phyloP scores from a whole-genome alignment of 2,329 filamentous ascomycete species.

The Uncinocarpus reesii region DNA sequence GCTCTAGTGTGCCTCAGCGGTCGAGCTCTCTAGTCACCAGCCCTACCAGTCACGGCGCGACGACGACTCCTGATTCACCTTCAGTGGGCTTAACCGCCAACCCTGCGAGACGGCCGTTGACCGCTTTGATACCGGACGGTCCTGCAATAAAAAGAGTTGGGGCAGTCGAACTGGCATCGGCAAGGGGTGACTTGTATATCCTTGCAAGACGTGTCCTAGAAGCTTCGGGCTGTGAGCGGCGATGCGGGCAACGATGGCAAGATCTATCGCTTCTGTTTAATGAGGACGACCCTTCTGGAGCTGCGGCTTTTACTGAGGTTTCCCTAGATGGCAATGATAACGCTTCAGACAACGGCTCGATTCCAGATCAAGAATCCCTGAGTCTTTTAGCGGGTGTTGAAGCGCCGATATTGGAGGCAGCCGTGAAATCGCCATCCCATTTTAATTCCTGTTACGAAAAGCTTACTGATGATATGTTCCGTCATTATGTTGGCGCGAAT shows the following conservation, averaged over 20 bases:
- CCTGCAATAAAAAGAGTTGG: constrained; percentile 43
- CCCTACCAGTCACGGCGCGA: neutral
- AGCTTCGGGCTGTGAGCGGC: constrained; percentile 57
- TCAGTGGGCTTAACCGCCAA: constrained; percentile 13
- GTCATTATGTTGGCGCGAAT: constrained; percentile 70
- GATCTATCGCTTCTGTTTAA: constrained; percentile 40
- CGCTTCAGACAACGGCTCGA: constrained; percentile 15
- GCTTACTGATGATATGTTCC: constrained; percentile 73
- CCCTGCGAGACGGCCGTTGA: constrained; percentile 38
- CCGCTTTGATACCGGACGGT: constrained; percentile 33
- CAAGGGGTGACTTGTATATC: constrained; percentile 69
- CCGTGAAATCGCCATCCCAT: constrained; percentile 50
- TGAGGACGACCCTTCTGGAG: constrained; percentile 23
- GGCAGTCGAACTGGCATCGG: constrained; percentile 69
- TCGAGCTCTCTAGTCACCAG: constrained; percentile 23
- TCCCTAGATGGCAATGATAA: constrained; percentile 25
- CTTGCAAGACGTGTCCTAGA: constrained; percentile 72
- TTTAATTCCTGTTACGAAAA: constrained; percentile 61
- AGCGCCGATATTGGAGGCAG: constrained; percentile 49
- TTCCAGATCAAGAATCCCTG: neutral
- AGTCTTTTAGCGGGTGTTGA: constrained; percentile 40
- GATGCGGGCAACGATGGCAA: constrained; percentile 70
- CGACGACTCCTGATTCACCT: neutral
- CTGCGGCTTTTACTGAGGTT: constrained; percentile 28
- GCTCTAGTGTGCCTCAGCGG: constrained; percentile 28